Evolutionary conservation across 2,329 filamentous ascomycete species (phyloP).

Genomic region (Fusarium sp.): DNA sequence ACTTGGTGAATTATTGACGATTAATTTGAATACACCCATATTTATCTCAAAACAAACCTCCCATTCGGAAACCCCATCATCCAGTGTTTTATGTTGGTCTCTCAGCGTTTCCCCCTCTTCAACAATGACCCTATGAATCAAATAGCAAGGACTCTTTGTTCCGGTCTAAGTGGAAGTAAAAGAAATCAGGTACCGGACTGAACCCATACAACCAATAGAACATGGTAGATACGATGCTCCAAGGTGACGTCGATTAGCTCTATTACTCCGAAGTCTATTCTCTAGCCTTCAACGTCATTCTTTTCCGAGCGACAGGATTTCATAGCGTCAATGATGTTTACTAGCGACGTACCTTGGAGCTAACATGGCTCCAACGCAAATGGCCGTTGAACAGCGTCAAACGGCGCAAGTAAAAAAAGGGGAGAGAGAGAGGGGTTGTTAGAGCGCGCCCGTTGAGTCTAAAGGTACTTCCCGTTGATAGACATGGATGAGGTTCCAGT

Average conservation of each 20-base stretch:
- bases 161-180: slow-evolving; percentile 8
- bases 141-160: slow-evolving; percentile 3
- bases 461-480: slow-evolving; percentile 8
- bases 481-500: slow-evolving; percentile 7
- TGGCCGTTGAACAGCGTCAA: slow-evolving; percentile 6
- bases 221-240: background rate
- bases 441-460: slow-evolving; percentile 15
- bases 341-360: background rate
- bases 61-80: background rate
- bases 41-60: background rate
- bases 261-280: slow-evolving; percentile 10
- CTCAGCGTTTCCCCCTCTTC: background rate
- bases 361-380: background rate
- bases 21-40: background rate
- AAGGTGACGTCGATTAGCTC: slow-evolving; percentile 15
- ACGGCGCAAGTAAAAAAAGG: background rate
- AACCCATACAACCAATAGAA: background rate
- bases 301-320: background rate
- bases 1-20: background rate
- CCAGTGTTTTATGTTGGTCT: background rate
- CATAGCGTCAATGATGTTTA: slow-evolving; percentile 19
- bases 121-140: background rate
- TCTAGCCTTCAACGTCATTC: slow-evolving; percentile 21
- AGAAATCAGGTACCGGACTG: background rate
- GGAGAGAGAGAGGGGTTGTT: background rate